Percentiles rank a stretch among this genome's conserved stretches.
phyloP scores from a whole-genome alignment of 768 basidiomycete genomes.

The Podaxis sp. region DNA sequence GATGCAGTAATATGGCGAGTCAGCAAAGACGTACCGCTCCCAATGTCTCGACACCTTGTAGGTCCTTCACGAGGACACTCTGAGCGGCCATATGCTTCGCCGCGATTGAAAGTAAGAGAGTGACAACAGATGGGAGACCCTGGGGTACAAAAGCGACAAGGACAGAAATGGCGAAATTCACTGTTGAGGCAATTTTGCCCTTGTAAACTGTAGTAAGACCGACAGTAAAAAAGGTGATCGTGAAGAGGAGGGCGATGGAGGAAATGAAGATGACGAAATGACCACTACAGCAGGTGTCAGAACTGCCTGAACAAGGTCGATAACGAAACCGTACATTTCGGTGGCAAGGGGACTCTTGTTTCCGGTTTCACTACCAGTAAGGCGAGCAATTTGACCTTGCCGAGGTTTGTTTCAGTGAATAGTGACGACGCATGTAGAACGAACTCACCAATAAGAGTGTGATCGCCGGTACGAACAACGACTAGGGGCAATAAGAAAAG shows the following conservation, averaged over 20 bases:
- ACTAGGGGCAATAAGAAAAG: conserved; percentile 32
- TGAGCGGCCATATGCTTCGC: conserved; percentile 74
- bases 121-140: conserved; percentile 68
- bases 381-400: conserved; percentile 63
- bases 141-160: conserved; percentile 63
- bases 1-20: not conserved
- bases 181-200: conserved; percentile 56
- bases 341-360: conserved; percentile 64
- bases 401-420: conserved; percentile 2
- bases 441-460: conserved; percentile 57
- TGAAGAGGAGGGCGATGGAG: conserved; percentile 58
- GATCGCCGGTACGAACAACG: conserved; percentile 66
- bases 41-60: conserved; percentile 73
- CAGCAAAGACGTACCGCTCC: conserved; percentile 34
- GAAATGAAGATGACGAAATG: conserved; percentile 66
- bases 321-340: conserved; percentile 53
- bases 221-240: conserved; percentile 63
- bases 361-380: conserved; percentile 63
- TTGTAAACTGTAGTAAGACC: conserved; percentile 68
- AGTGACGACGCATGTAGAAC: not conserved
- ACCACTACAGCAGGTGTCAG: conserved; percentile 33
- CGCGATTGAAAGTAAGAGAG: conserved; percentile 64
- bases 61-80: conserved; percentile 69
- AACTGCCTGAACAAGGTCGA: no score
- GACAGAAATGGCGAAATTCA: conserved; percentile 62